These are phyloP conservation scores for Diaporthe aspalathi DNA, from an alignment of 2,329 filamentous ascomycete species.

Conservation along the genomic window DNA sequence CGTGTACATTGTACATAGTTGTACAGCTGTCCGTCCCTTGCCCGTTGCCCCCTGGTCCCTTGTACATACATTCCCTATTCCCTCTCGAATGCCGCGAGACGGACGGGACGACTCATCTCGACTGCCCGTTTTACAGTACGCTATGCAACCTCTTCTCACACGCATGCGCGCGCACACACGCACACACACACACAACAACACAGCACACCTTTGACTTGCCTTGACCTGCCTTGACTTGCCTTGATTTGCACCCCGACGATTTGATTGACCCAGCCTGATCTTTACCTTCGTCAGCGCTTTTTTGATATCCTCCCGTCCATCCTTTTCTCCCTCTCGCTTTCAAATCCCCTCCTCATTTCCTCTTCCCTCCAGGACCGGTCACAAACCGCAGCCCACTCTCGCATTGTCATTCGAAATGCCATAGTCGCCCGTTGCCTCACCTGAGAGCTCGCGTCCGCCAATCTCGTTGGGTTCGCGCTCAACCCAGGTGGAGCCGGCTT, in stretches of 20 bases:
- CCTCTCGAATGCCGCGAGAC: slow-evolving; percentile 22
- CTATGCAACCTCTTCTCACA: slow-evolving; percentile 22
- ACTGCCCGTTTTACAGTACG: slow-evolving; percentile 19
- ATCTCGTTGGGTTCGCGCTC: slow-evolving; percentile 21
- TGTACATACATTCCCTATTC: too few species aligned
- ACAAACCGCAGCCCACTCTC: slow-evolving; percentile 17
- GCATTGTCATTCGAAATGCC: slow-evolving; percentile 34
- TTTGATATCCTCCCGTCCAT: background rate
- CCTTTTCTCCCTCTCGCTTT: background rate
- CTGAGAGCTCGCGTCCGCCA: slow-evolving; percentile 34
- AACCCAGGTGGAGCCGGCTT: slow-evolving; percentile 29
- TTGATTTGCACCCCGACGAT: slow-evolving; percentile 26
- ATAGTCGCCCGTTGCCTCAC: slow-evolving; percentile 34
- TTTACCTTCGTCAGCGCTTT: slow-evolving; percentile 17
- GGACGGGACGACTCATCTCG: slow-evolving; percentile 5
- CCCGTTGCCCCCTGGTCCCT: too few species aligned
- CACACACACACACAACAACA: too few species aligned
- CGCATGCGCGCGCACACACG: background rate
- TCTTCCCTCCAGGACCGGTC: slow-evolving; percentile 20
- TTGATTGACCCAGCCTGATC: slow-evolving; percentile 21
- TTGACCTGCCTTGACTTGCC: background rate
- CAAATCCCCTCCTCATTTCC: slow-evolving; percentile 9
- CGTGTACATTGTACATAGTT: slow-evolving; percentile 3
- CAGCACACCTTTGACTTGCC: too few species aligned
- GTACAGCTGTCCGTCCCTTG: slow-evolving; percentile 21